Percentiles rank a stretch among this genome's conserved stretches.
These are phyloP conservation scores for Eleusine indica DNA, from an alignment of 176 grass and related monocot species.

Conservation along the genomic window DNA sequence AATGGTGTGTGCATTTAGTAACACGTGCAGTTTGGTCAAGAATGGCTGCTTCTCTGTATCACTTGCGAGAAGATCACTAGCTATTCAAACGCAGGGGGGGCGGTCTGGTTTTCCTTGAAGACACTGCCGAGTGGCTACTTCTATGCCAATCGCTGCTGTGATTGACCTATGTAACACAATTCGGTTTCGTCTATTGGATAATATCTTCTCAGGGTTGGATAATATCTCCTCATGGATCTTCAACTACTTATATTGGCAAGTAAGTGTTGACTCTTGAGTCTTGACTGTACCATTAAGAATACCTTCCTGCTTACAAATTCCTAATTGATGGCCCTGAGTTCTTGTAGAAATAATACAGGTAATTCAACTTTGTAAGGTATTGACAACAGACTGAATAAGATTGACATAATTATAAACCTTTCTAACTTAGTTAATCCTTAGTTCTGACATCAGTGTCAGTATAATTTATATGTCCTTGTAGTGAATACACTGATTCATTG, in stretches of 20 bases:
- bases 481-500: background rate
- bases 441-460: background rate
- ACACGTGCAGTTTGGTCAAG: background rate
- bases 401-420: background rate
- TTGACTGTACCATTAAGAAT: background rate
- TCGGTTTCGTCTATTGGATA: background rate
- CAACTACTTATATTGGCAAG: background rate
- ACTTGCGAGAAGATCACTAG: background rate
- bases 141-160: background rate
- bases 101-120: background rate
- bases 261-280: background rate
- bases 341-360: background rate
- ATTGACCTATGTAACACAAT: background rate
- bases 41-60: background rate
- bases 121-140: background rate
- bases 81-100: background rate
- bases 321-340: background rate
- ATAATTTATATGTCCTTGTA: background rate
- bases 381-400: background rate
- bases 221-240: background rate
- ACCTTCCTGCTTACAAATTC: background rate
- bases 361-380: background rate
- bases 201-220: background rate
- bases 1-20: background rate
- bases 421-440: background rate